Conservation (phyloP, 208 protist genomes). For the Spongospora subterranea region DNA sequence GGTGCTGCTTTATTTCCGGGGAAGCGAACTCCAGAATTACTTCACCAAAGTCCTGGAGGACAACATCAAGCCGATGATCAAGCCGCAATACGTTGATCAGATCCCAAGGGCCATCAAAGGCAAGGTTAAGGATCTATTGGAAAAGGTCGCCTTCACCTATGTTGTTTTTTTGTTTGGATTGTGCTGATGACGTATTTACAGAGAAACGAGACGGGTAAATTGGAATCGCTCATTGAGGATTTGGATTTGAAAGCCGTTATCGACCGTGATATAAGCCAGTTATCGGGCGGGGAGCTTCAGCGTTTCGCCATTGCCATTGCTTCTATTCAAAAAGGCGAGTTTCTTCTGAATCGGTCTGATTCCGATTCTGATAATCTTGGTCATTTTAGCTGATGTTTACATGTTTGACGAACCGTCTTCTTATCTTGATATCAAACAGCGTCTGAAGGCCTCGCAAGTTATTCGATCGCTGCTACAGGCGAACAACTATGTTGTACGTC, state of each 20-base stretch:
- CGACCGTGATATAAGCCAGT: constrained; percentile 81
- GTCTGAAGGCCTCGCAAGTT: constrained; percentile 93
- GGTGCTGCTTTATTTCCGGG: constrained; percentile 96
- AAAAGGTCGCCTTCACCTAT: constrained; percentile 84
- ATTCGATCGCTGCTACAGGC: constrained; percentile 88
- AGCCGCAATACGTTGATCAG: constrained; percentile 99
- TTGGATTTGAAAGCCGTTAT: constrained; percentile 89
- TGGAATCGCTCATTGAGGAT: constrained; percentile 80
- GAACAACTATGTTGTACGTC: constrained; percentile 58
- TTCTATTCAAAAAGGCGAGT: constrained; percentile 78
- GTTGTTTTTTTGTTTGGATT: neutral
- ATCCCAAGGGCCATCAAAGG: constrained; percentile 95
- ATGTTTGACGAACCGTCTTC: constrained; percentile 99
- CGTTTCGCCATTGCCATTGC: constrained; percentile 97
- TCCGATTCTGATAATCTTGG: constrained; percentile 63
- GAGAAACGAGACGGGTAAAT: constrained; percentile 73
- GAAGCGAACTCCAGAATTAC: constrained; percentile 98
- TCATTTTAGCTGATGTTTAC: constrained; percentile 88
- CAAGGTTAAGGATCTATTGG: constrained; percentile 87
- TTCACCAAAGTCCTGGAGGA: constrained; percentile 96
- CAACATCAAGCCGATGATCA: constrained; percentile 95
- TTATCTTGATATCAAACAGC: constrained; percentile 99
- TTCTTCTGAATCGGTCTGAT: neutral
- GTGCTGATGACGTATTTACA: constrained; percentile 60
- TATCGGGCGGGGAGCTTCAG: constrained; percentile 99